Evolutionary conservation across 2,329 filamentous ascomycete species (phyloP).

Genomic region (Delphinella strobiligena): DNA sequence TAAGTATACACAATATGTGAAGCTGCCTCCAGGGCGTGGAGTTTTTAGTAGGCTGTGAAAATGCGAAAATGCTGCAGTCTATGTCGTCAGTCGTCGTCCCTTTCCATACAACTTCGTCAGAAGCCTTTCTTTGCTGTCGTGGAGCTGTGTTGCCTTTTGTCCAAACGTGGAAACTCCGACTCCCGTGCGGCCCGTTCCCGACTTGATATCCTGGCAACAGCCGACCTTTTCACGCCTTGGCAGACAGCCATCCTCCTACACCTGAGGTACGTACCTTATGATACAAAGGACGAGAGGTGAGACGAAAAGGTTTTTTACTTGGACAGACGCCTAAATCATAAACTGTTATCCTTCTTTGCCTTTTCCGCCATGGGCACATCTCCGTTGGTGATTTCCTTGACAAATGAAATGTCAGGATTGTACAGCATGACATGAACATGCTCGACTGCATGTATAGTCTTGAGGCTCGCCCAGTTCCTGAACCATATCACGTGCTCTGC

Average conservation of each 20-base stretch:
- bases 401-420: conserved; percentile 57
- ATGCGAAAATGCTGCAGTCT: no score
- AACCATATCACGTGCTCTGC: conserved; percentile 62
- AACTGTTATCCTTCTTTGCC: no score
- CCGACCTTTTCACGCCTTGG: neutral
- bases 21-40: neutral
- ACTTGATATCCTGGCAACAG: neutral
- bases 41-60: no score
- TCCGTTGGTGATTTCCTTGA: conserved; percentile 58
- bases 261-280: no score
- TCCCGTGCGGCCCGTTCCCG: no score
- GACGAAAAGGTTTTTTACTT: no score
- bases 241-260: no score
- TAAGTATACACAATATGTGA: no score
- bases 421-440: conserved; percentile 93
- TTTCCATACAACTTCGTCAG: no score
- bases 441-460: conserved; percentile 77
- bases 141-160: neutral
- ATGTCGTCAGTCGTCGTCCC: no score
- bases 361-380: conserved; percentile 50
- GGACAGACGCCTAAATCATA: no score
- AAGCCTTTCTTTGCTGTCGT: neutral
- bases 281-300: no score
- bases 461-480: conserved; percentile 78
- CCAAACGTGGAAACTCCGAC: neutral